Base-by-base conservation (phyloP, 1,284 basidiomycete genomes). In the Naganishia cerealis region DNA sequence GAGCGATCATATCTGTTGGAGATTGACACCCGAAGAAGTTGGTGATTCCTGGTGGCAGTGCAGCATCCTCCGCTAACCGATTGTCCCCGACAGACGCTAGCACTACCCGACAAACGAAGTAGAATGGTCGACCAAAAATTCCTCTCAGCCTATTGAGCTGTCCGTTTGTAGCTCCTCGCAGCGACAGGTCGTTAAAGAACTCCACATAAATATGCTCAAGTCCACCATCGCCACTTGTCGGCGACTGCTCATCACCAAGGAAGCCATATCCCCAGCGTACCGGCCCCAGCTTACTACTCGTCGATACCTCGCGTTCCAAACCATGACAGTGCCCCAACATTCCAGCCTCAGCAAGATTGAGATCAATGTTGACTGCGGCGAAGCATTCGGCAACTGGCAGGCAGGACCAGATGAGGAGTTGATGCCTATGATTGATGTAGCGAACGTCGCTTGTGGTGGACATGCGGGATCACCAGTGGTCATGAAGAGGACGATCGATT, bases 341-440 rank as follows among this genome's bases (percentile, higher is more conserved):
- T 15, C 57, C 12, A 26, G 39, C 36, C 43, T 71, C 4, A 16
- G 46, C 43, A 69, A 67, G 54, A 70, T 74, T 57, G 73, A 75
- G 52, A 75, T 78, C 69, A 78, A 78, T 53, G 73, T 75, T 53
- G 77, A 78, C 55, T 74, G 72, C 50, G 77, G 75, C 15, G 77
- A 79, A 69, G 74, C 72, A 0, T 79, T 75, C 65, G 78, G 76
- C 3, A 71, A 70, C 24, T 79, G 75, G 75, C 68, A 70, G 42
- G 73, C 72, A 0, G 79, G 79, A 10, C 77, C 77, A 12, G 78
- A 79, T 69, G 78, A 77, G 61, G 74, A 72, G 29, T 72, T 80
- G 38, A 70, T 70, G 68, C 70, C 71, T 5, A 67, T 72, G 61
- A 67, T 74, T 54, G 71, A 72, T 53, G 69, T 72, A 8, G 70